Base-by-base conservation (phyloP, 1,284 basidiomycete species). In the Anthracocystis panici-leucophaei region DNA sequence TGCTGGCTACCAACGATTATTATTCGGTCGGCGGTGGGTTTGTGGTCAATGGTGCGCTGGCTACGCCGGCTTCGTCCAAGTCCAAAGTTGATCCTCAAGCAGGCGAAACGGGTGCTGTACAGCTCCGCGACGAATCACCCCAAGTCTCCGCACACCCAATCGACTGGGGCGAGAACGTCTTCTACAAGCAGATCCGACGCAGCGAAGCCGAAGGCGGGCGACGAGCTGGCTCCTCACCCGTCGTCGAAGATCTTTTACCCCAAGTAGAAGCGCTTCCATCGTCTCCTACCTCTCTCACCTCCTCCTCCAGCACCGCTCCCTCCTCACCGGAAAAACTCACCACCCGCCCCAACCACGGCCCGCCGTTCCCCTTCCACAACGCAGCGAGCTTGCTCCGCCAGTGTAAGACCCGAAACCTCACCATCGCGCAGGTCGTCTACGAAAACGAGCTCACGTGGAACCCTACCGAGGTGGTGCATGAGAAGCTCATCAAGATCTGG, bases 161-260 rank as follows among this genome's bases (percentile, higher is more conserved):
- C 91, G 92, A 84, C 46, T 77, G 78, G 78, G 91, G 94, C 80
- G 95, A 98, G 87, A 97, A 98, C 85, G 85, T 97, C 74, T 97
- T 94, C 85, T 97, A 97, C 88, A 94, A 94, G 85, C 91, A 93
- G n/a, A 92, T 95, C n/a, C 90, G 94, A 82, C 93, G 94, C 84
- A 87, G 88, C 53, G 88, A 88, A 12, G 95, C 95, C 6, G 91
- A 92, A 58, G 90, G 90, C 21, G 91, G 92, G 27, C 89, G 95
- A 33, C 65, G 79, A 8, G 53, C 74, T 18, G 89, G 87, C 23
- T 69, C 70, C 11, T 35, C 65, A 5, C 46, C 63, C 16, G 41
- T 35, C 10, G 35, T 42, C 16, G 56, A 61, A n/a, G 56, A 45
- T 20, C 46, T 61, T 4, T 29, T 62, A 18, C 56, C 64, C 2